Percentiles rank a stretch among this genome's conserved stretches.
phyloP scores from a whole-genome alignment of 345 rosid genomes.

The Eucalyptus cladocalyx region DNA sequence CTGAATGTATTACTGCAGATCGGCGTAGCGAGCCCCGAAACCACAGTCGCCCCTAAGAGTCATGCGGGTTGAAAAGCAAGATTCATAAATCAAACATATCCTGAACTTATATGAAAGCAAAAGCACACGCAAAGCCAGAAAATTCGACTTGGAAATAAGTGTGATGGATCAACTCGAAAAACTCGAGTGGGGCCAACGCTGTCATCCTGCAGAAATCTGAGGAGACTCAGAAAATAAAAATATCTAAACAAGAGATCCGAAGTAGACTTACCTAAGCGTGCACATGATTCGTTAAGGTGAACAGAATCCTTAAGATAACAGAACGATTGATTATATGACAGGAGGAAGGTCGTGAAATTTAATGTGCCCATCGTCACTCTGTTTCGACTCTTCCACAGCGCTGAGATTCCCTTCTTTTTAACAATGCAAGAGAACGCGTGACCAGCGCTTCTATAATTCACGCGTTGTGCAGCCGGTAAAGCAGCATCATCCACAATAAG shows the following conservation, averaged over 20 bases:
- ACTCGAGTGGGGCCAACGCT: not conserved
- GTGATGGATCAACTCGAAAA: not conserved
- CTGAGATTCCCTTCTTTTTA: not conserved
- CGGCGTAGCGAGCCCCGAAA: not conserved
- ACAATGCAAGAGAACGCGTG: not conserved
- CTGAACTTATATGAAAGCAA: not conserved
- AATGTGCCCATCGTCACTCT: not conserved
- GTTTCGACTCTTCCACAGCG: not conserved
- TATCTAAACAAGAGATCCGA: not conserved
- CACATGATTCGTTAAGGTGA: not conserved
- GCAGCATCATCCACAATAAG: not conserved
- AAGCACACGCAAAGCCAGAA: not conserved
- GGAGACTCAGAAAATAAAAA: not conserved
- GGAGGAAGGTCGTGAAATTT: not conserved
- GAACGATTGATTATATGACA: not conserved
- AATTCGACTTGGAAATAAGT: not conserved
- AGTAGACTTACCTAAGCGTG: not conserved
- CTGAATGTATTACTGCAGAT: not conserved
- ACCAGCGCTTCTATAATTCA: not conserved
- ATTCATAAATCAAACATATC: not conserved
- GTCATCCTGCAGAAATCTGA: not conserved
- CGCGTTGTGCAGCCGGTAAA: not conserved
- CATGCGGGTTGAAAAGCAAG: not conserved
- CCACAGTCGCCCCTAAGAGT: not conserved
- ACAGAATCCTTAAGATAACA: not conserved